A percentile compares a stretch with the other conserved stretches of the same genome.
phyloP scores from a whole-genome alignment of 2,329 filamentous ascomycete species.

The Colletotrichum cuscutae region DNA sequence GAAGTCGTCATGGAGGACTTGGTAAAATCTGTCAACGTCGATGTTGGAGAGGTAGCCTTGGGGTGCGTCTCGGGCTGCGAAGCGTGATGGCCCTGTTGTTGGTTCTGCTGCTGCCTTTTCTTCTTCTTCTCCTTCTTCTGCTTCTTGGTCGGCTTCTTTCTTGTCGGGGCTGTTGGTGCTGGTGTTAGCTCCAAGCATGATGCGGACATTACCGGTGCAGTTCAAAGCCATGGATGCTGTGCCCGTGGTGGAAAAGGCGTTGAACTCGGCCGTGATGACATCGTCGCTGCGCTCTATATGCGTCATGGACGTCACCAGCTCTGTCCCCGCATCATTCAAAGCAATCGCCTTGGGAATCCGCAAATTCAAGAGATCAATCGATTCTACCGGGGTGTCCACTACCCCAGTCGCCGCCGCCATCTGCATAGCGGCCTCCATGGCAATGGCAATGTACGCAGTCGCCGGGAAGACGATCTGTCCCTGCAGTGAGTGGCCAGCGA shows the following conservation, averaged over 20 bases:
- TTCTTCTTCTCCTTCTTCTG: background rate
- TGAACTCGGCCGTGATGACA: background rate
- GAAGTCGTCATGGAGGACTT: slow-evolving; percentile 32
- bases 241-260: slow-evolving; percentile 47
- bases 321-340: no score
- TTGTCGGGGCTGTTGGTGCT: no score
- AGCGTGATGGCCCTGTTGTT: background rate
- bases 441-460: slow-evolving; percentile 46
- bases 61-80: background rate
- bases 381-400: no score
- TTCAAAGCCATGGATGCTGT: slow-evolving; percentile 47
- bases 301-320: no score
- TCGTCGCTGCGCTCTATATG: no score
- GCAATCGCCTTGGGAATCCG: no score
- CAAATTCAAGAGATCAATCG: no score
- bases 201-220: background rate
- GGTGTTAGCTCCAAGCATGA: background rate
- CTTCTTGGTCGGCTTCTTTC: background rate
- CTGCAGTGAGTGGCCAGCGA: slow-evolving; percentile 53
- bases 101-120: background rate
- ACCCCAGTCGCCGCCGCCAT: no score
- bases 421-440: slow-evolving; percentile 14
- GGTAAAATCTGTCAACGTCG: slow-evolving; percentile 37
- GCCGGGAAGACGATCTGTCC: slow-evolving; percentile 53
- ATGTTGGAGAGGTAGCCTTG: background rate